phyloP scores from a whole-genome alignment of 2,329 filamentous ascomycete species.

The Curvularia verruculosa region DNA sequence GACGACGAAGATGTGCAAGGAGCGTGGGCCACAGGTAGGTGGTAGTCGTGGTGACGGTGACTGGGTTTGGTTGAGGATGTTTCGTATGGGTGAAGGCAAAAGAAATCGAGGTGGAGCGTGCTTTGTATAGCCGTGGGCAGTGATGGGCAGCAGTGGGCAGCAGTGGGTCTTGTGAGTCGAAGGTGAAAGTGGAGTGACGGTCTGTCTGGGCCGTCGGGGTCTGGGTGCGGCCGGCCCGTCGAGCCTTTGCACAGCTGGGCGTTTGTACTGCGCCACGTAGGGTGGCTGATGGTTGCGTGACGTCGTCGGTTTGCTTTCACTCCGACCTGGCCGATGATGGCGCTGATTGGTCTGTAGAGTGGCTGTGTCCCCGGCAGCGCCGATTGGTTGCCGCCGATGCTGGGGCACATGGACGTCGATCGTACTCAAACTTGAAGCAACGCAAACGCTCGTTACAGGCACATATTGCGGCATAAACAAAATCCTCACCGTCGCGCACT shows the following conservation, averaged over 20 bases:
- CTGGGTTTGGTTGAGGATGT: conserved; percentile 14
- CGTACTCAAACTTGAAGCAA: not conserved
- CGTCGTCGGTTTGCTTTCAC: not conserved
- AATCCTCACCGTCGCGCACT: not conserved
- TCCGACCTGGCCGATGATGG: conserved; percentile 9
- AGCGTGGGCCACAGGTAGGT: conserved; percentile 8
- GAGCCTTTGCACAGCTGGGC: conserved; percentile 21
- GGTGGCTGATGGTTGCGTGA: conserved; percentile 17
- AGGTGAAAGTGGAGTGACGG: conserved; percentile 34
- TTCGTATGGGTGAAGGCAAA: conserved; percentile 25
- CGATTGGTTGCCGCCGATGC: conserved; percentile 20
- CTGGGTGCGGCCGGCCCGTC: conserved; percentile 24
- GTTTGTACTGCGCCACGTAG: conserved; percentile 25
- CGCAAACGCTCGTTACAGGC: not conserved
- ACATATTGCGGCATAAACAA: not conserved
- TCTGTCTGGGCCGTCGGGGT: too few relatives aligned
- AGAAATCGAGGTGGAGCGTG: conserved; percentile 29
- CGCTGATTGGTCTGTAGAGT: conserved; percentile 16
- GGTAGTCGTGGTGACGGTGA: not conserved
- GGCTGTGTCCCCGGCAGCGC: conserved; percentile 13
- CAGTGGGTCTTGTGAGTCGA: conserved; percentile 36
- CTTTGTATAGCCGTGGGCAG: conserved; percentile 40
- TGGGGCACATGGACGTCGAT: not conserved
- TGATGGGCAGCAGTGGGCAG: conserved; percentile 28
- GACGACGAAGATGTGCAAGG: conserved; percentile 14